These are phyloP conservation scores for Acer campestre DNA, from an alignment of 345 rosid genomes.

Conservation along the genomic window DNA sequence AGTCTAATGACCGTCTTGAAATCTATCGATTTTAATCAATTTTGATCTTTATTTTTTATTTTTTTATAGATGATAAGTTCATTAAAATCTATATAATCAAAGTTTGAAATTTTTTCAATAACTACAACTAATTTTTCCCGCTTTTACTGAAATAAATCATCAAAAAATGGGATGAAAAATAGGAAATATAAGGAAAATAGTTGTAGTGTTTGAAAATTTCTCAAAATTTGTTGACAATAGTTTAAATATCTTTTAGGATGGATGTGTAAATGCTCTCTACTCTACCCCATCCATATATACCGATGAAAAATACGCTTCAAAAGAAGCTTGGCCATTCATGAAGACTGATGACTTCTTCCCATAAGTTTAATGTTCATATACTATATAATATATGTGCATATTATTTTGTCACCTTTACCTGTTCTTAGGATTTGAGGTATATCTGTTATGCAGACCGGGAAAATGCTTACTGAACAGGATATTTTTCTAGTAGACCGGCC, in stretches of 20 bases:
- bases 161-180: too few relatives aligned
- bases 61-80: too few relatives aligned
- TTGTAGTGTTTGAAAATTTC: too few relatives aligned
- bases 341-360: slow-evolving; percentile 93
- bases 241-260: slow-evolving; percentile 59
- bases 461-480: slow-evolving; percentile 97
- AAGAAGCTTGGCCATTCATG: slow-evolving; percentile 80
- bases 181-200: too few relatives aligned
- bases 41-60: too few relatives aligned
- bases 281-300: slow-evolving; percentile 97
- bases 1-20: too few relatives aligned
- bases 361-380: slow-evolving; percentile 51
- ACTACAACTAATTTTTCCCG: too few relatives aligned
- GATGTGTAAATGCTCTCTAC: slow-evolving; percentile 92
- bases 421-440: slow-evolving; percentile 29
- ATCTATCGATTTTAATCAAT: too few relatives aligned
- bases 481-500: slow-evolving; percentile 91
- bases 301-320: slow-evolving; percentile 83
- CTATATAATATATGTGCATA: slow-evolving; percentile 12
- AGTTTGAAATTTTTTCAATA: too few relatives aligned
- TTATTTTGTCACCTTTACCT: slow-evolving; percentile 12
- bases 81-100: too few relatives aligned
- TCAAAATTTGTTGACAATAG: not conserved
- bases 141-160: too few relatives aligned
- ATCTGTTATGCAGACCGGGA: slow-evolving; percentile 92